A percentile compares a stretch with the other conserved stretches of the same genome.
phyloP scores from a whole-genome alignment of 2,329 filamentous ascomycete species.

The Colletotrichum eremochloae region DNA sequence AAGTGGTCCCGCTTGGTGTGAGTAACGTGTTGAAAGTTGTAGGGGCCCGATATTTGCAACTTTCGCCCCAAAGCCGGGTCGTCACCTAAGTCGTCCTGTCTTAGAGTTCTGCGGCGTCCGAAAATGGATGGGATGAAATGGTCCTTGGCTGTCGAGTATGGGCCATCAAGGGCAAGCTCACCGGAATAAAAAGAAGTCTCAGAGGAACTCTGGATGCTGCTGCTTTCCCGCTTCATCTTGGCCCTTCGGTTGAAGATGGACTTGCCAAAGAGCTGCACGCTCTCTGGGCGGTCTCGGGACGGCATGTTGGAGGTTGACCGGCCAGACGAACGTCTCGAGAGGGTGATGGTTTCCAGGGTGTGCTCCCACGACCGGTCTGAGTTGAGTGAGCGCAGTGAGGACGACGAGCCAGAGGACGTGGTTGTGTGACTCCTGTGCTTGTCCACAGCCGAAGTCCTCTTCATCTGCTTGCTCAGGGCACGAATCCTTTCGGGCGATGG shows the following conservation, averaged over 20 bases:
- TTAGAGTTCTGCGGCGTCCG: conserved; percentile 60
- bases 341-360: conserved; percentile 59
- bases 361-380: conserved; percentile 66
- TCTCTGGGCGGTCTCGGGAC: conserved; percentile 68
- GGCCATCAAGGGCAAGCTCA: conserved; percentile 56
- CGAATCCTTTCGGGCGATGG: conserved; percentile 72
- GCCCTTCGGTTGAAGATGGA: conserved; percentile 69
- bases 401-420: conserved; percentile 69
- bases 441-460: conserved; percentile 63
- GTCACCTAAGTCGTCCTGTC: conserved; percentile 42
- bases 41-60: conserved; percentile 71
- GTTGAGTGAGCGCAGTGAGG: conserved; percentile 59
- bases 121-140: conserved; percentile 65
- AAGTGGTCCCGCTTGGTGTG: conserved; percentile 67
- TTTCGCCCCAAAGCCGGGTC: conserved; percentile 51
- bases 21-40: conserved; percentile 76
- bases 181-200: conserved; percentile 63
- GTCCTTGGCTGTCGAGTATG: conserved; percentile 54
- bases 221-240: conserved; percentile 65
- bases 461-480: conserved; percentile 71
- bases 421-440: conserved; percentile 62
- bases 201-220: conserved; percentile 59
- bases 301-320: conserved; percentile 67
- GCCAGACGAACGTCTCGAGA: conserved; percentile 70
- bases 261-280: conserved; percentile 71